Percentiles rank a stretch among this genome's conserved stretches.
Conservation (phyloP, 2,329 filamentous ascomycete species). For the Cladosporium sp. region DNA sequence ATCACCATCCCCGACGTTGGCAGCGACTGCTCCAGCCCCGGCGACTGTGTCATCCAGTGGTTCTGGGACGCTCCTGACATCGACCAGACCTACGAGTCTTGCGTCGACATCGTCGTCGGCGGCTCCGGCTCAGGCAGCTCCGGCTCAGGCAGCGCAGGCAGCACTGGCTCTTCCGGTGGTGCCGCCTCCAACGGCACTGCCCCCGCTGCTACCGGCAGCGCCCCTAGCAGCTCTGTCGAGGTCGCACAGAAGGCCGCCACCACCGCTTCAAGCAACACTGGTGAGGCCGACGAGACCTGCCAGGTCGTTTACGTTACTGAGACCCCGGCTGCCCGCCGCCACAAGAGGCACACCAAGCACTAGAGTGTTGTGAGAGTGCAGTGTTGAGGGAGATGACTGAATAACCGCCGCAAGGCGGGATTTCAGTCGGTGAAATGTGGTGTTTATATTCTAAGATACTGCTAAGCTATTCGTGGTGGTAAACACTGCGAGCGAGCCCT, state of each 20-base stretch:
- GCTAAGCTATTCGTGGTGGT: too few species aligned
- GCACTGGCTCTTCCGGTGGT: neutral
- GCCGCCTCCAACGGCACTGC: neutral
- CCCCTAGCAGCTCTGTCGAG: neutral
- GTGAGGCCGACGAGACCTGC: constrained; percentile 5
- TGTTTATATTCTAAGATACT: too few species aligned
- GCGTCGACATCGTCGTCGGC: constrained; percentile 54
- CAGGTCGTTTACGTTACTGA: constrained; percentile 11
- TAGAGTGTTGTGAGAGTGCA: neutral
- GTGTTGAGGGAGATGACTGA: neutral
- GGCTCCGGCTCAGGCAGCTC: constrained; percentile 14
- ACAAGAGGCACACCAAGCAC: constrained; percentile 1
- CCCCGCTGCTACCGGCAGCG: neutral
- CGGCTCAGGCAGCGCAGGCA: neutral
- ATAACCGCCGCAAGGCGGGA: too few species aligned
- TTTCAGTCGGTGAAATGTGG: too few species aligned
- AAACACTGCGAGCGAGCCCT: too few species aligned
- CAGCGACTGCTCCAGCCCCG: constrained; percentile 44
- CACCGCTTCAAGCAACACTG: neutral
- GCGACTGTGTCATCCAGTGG: constrained; percentile 57
- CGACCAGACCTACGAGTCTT: constrained; percentile 60
- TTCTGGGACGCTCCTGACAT: constrained; percentile 56
- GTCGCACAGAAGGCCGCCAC: neutral
- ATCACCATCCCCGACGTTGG: constrained; percentile 53
- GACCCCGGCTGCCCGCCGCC: constrained; percentile 1